phyloP scores from a whole-genome alignment of 257 asterid species.

The Solanum habrochaites region DNA sequence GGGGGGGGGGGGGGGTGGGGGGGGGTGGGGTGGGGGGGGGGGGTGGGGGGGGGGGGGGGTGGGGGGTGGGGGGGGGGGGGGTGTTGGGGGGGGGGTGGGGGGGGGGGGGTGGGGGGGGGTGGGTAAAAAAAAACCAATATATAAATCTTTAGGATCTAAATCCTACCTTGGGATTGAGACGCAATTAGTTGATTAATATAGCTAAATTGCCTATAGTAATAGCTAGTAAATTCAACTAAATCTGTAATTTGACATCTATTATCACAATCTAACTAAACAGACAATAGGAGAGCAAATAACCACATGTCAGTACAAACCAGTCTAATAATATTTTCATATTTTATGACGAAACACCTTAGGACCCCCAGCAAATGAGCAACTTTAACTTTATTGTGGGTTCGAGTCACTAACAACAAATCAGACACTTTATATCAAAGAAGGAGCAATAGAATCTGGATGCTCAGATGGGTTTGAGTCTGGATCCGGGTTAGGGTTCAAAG shows the following conservation, averaged over 20 bases:
- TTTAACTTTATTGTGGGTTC: background rate
- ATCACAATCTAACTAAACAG: background rate
- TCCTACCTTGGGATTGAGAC: background rate
- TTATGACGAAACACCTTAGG: background rate
- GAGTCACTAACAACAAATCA: conserved; percentile 5
- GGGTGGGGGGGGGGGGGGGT: too few species aligned
- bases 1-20: too few species aligned
- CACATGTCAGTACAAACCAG: background rate
- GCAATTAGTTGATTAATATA: background rate
- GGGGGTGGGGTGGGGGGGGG: too few species aligned
- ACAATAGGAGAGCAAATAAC: background rate
- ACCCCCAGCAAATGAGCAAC: background rate
- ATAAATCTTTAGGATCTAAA: background rate
- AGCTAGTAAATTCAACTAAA: background rate
- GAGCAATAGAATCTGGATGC: conserved; percentile 5
- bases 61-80: too few species aligned
- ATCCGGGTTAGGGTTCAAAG: conserved; percentile 35
- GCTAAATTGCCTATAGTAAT: background rate
- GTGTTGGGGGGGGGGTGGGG: too few species aligned
- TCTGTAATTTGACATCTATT: background rate
- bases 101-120: too few species aligned
- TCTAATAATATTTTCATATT: background rate
- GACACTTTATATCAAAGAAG: conserved; percentile 20
- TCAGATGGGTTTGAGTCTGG: conserved; percentile 16
- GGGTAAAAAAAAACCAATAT: too few species aligned